These are phyloP conservation scores for Fonsecaea erecta DNA, from an alignment of 2,329 filamentous ascomycete genomes.

Conservation along the genomic window DNA sequence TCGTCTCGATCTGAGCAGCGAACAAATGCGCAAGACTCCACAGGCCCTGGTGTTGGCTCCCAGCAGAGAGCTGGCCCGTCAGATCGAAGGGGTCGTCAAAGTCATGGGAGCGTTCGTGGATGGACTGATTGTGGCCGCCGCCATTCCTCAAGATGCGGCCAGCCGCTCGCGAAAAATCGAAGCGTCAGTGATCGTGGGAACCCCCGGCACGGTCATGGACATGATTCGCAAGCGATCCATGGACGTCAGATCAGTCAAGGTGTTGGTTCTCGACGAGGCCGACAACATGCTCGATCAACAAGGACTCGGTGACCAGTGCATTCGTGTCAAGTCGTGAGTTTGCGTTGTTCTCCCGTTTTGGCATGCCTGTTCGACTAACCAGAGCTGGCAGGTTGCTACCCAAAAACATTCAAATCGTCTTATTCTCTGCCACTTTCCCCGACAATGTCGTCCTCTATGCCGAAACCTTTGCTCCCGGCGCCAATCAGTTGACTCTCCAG, in stretches of 20 bases:
- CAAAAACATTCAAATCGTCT: constrained; percentile 76
- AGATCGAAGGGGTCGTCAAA: constrained; percentile 84
- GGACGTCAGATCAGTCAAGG: constrained; percentile 71
- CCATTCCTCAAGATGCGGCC: constrained; percentile 75
- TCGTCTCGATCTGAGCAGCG: constrained; percentile 74
- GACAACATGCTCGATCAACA: constrained; percentile 99
- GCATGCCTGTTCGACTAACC: constrained; percentile 36
- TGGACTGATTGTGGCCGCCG: constrained; percentile 75
- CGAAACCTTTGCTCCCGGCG: constrained; percentile 77
- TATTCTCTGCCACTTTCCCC: constrained; percentile 96
- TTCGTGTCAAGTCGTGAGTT: constrained; percentile 81
- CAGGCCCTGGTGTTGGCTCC: constrained; percentile 90
- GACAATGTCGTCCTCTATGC: constrained; percentile 84
- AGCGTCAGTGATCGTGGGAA: constrained; percentile 85
- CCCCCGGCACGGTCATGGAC: constrained; percentile 90
- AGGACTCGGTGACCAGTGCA: constrained; percentile 92
- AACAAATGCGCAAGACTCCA: constrained; percentile 61
- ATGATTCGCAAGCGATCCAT: constrained; percentile 78
- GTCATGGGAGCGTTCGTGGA: constrained; percentile 84
- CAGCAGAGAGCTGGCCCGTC: constrained; percentile 89
- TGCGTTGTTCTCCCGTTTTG: constrained; percentile 27
- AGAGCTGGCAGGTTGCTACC: constrained; percentile 69
- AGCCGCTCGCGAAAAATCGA: constrained; percentile 71
- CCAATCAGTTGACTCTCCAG: constrained; percentile 84
- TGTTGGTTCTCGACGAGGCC: constrained; percentile 92